Evolutionary conservation across 768 basidiomycete species (phyloP).

Genomic region (Kwoniella botswanensis): DNA sequence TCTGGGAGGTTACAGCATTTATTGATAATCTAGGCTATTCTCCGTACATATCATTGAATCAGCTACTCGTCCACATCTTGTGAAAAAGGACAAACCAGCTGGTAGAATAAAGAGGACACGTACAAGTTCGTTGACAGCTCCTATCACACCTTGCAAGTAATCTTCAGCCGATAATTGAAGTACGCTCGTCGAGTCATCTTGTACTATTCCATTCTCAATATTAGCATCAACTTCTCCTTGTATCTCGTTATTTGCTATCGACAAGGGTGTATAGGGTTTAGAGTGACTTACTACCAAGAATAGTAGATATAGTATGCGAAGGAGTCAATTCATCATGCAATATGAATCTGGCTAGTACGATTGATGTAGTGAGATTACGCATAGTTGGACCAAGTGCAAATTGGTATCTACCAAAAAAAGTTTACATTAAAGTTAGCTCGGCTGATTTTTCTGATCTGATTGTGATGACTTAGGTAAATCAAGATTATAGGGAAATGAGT

Average conservation of each 20-base stretch:
- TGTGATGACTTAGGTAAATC: too few relatives aligned
- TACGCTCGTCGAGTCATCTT: slow-evolving; percentile 48
- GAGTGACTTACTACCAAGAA: slow-evolving; percentile 56
- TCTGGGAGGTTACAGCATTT: slow-evolving; percentile 59
- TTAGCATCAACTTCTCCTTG: too few relatives aligned
- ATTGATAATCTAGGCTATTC: slow-evolving; percentile 56
- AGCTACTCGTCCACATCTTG: not conserved
- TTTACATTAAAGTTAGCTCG: not conserved
- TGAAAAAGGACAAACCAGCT: too few relatives aligned
- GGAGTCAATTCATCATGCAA: slow-evolving; percentile 54
- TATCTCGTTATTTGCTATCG: too few relatives aligned
- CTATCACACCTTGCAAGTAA: slow-evolving; percentile 61
- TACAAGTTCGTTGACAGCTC: slow-evolving; percentile 59
- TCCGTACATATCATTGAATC: not conserved
- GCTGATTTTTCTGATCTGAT: too few relatives aligned
- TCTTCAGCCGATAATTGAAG: slow-evolving; percentile 60
- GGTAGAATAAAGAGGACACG: too few relatives aligned
- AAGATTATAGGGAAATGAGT: not conserved
- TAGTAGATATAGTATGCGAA: slow-evolving; percentile 46
- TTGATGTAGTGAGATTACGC: slow-evolving; percentile 50
- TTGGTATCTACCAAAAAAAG: slow-evolving; percentile 23
- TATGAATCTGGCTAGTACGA: slow-evolving; percentile 57
- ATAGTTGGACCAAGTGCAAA: slow-evolving; percentile 41
- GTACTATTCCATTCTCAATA: slow-evolving; percentile 36
- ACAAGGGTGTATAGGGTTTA: too few relatives aligned